Percentiles rank a stretch among this genome's conserved stretches.
Evolutionary conservation across 805 yeast genomes (phyloP).

Genomic region (Hanseniaspora meyeri): DNA sequence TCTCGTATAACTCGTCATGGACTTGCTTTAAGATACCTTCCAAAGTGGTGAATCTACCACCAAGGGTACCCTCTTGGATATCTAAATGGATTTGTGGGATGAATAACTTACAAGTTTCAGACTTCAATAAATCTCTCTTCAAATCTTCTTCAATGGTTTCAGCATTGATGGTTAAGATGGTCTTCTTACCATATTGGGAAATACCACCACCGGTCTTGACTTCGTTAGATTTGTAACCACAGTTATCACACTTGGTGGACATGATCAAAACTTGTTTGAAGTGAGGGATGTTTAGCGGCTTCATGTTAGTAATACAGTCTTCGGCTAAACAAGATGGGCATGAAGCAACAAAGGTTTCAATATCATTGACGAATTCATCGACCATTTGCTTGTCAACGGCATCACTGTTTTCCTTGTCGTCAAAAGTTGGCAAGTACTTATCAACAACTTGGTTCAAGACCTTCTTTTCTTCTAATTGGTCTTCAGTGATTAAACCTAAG

Average conservation of each 20-base stretch:
- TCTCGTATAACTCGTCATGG: constrained; percentile 69
- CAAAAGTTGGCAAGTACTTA: constrained; percentile 12
- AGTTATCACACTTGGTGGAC: constrained; percentile 83
- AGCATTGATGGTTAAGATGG: constrained; percentile 66
- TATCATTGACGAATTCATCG: constrained; percentile 77
- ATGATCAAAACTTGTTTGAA: constrained; percentile 93
- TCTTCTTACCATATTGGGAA: constrained; percentile 69
- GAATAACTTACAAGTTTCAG: constrained; percentile 78
- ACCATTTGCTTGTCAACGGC: constrained; percentile 63
- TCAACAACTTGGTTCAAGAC: constrained; percentile 13
- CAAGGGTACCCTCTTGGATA: constrained; percentile 89
- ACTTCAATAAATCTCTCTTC: constrained; percentile 84
- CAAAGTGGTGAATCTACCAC: constrained; percentile 94
- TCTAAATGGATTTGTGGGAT: constrained; percentile 86
- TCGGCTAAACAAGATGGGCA: constrained; percentile 73
- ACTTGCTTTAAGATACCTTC: constrained; percentile 90
- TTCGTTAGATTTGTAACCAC: constrained; percentile 94
- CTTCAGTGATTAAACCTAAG: constrained; percentile 62
- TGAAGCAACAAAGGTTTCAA: constrained; percentile 81
- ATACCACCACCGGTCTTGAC: constrained; percentile 97
- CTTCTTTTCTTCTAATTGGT: constrained; percentile 37
- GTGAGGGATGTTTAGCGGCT: constrained; percentile 90
- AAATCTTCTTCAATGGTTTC: constrained; percentile 58
- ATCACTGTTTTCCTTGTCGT: constrained; percentile 34
- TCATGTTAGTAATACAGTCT: constrained; percentile 88